Evolutionary conservation across 331 rosid species (phyloP).

Genomic region (Ulmus americana): DNA sequence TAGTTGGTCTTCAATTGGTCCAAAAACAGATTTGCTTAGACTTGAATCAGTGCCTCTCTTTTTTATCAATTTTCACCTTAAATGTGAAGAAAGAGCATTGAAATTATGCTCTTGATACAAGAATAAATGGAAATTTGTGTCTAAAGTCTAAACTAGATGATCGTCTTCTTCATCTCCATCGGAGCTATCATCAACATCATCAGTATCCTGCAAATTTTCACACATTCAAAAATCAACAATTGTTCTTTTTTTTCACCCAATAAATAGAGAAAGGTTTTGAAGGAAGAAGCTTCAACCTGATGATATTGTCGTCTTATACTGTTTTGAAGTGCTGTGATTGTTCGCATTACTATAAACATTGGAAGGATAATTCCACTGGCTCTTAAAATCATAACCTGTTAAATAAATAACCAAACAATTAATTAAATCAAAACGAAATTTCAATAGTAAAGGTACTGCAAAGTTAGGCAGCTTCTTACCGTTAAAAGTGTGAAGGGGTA

Average conservation of each 20-base stretch:
- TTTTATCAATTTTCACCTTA: slow-evolving; percentile 12
- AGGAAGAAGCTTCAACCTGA: slow-evolving; percentile 30
- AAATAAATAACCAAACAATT: background rate
- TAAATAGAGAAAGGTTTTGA: background rate
- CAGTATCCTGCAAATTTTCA: slow-evolving; percentile 27
- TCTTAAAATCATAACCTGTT: slow-evolving; percentile 60
- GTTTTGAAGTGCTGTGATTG: slow-evolving; percentile 46
- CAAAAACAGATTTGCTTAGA: background rate
- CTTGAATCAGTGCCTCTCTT: background rate
- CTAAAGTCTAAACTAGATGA: slow-evolving; percentile 28
- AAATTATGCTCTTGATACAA: slow-evolving; percentile 30
- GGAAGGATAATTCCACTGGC: slow-evolving; percentile 75
- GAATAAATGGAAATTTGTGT: slow-evolving; percentile 10
- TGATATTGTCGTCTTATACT: slow-evolving; percentile 22
- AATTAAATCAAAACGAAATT: background rate
- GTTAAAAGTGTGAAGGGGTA: slow-evolving; percentile 77
- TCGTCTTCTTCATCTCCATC: slow-evolving; percentile 33
- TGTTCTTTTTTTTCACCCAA: no score
- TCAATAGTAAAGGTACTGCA: background rate
- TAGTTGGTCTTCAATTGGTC: background rate
- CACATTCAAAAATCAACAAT: background rate
- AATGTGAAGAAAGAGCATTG: slow-evolving; percentile 27
- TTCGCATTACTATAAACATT: slow-evolving; percentile 53
- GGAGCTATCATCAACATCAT: slow-evolving; percentile 27
- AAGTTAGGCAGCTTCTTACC: slow-evolving; percentile 33